Base-by-base conservation (phyloP, 345 rosid species). In the Sonneratia caseolaris region DNA sequence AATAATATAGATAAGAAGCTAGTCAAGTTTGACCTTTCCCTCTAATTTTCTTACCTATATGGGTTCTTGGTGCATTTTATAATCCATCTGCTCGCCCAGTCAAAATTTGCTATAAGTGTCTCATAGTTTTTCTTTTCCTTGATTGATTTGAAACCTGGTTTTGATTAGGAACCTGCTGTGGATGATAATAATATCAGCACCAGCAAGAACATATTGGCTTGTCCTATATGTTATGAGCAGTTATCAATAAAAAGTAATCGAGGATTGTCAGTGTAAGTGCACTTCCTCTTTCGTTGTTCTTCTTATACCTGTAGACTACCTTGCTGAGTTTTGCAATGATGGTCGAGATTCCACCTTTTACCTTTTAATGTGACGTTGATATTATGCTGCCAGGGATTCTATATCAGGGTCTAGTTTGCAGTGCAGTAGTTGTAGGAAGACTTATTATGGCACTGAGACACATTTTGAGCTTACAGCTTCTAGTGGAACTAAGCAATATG, bases 141-240 rank as follows among this genome's bases (percentile, higher is more conserved):
- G 7, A 14, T 61, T 21, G 32, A n/a, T 38, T 37, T 21, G 19
- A 37, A 16, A 22, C 5, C 35, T 36, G 56, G 18, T 42, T 64
- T 73, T 51, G 19, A 24, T 53, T 32, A 86, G 85, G 89, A 80
- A 37, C 32, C 82, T 5, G 51, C 55, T 35, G 76, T 42, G 78
- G 84, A 73, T 16, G 79, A 81, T n/a, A 80, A 74, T 73, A 79
- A 84, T 55, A 81, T 66, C 40, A 56, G 66, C 47, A 38, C 40
- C 11, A 75, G 57, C 70, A 77, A 74, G 69, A 74, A 71, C 67
- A 69, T 81, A 38, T 78, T 93, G 73, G 97, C 97, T 57, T 93
- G 97, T 79, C 98, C 98, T 35, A 81, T 91, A 36, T 91, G 98
- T 80, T 91, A 83, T 69, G 66, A 72, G 73, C 88, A 83, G 9